A percentile compares a stretch with the other conserved stretches of the same genome.
Evolutionary conservation across 2,329 filamentous ascomycete species (phyloP).

Genomic region (Ophioceras dolichostomum): DNA sequence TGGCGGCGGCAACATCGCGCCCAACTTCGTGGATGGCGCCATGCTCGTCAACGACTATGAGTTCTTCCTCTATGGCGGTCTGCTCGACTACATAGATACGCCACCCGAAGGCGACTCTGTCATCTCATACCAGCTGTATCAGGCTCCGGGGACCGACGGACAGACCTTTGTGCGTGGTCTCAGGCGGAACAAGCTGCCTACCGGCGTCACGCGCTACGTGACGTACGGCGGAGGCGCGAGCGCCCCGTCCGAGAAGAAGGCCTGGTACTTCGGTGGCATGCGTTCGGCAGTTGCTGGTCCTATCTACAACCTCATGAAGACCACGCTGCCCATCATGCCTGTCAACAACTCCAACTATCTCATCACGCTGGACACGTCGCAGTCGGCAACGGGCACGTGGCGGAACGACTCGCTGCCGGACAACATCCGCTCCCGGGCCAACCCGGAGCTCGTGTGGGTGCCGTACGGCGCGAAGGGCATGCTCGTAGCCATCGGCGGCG

Average conservation of each 20-base stretch:
- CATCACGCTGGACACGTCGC: slow-evolving; percentile 47
- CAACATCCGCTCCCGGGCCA: slow-evolving; percentile 41
- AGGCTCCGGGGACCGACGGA: slow-evolving; percentile 6
- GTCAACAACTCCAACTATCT: slow-evolving; percentile 40
- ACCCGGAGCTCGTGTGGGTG: slow-evolving; percentile 59
- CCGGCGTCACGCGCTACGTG: slow-evolving; percentile 44
- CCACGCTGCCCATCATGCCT: slow-evolving; percentile 18
- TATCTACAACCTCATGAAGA: slow-evolving; percentile 27
- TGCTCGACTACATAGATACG: slow-evolving; percentile 21
- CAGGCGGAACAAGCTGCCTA: slow-evolving; percentile 23
- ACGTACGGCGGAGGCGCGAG: slow-evolving; percentile 52
- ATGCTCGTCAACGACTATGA: slow-evolving; percentile 54
- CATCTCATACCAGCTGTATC: slow-evolving; percentile 38
- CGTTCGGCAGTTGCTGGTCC: slow-evolving; percentile 34
- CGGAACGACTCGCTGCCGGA: slow-evolving; percentile 39
- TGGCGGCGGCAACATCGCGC: slow-evolving; percentile 33
- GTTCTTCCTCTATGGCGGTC: slow-evolving; percentile 53
- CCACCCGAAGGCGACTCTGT: slow-evolving; percentile 29
- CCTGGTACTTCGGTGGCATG: slow-evolving; percentile 60
- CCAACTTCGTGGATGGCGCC: slow-evolving; percentile 48
- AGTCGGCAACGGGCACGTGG: slow-evolving; percentile 39
- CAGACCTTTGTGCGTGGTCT: slow-evolving; percentile 31
- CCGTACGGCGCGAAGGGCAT: slow-evolving; percentile 68
- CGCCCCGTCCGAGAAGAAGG: slow-evolving; percentile 57
- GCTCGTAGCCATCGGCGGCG: slow-evolving; percentile 66